Evolutionary conservation across 1,284 basidiomycete genomes (phyloP).

Genomic region (Quambalaria eucalypti): DNA sequence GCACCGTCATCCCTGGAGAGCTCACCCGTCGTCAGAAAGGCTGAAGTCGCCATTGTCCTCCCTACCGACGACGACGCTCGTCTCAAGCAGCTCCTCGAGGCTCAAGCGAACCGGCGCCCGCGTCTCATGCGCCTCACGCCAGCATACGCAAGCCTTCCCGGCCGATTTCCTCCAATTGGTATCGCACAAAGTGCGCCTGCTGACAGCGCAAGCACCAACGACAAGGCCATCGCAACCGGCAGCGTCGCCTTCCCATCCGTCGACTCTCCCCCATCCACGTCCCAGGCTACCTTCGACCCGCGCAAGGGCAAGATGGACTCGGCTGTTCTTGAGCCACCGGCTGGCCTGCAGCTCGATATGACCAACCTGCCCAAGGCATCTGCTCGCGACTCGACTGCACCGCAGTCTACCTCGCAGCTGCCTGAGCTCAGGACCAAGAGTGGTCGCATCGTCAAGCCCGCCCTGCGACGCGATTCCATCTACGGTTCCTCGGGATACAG

Average conservation of each 20-base stretch:
- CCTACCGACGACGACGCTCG: background rate
- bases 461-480: constrained; percentile 56
- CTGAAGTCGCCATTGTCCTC: background rate
- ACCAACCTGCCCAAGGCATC: constrained; percentile 30
- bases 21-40: background rate
- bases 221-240: constrained; percentile 14
- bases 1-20: background rate
- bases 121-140: constrained; percentile 33
- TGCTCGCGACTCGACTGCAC: constrained; percentile 6
- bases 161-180: constrained; percentile 13
- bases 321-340: constrained; percentile 23
- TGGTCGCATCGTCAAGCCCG: constrained; percentile 81
- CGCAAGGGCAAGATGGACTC: constrained; percentile 26
- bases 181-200: constrained; percentile 10
- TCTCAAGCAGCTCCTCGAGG: constrained; percentile 15
- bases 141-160: constrained; percentile 21
- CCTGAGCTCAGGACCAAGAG: constrained; percentile 73
- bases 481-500: constrained; percentile 12
- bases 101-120: constrained; percentile 25
- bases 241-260: constrained; percentile 19
- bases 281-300: constrained; percentile 20
- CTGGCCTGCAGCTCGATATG: constrained; percentile 34
- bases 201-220: no score
- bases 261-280: constrained; percentile 7
- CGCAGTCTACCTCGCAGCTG: constrained; percentile 14